Conservation (phyloP, 202 grass and related monocot species). For the Sporobolus alterniflorus region DNA sequence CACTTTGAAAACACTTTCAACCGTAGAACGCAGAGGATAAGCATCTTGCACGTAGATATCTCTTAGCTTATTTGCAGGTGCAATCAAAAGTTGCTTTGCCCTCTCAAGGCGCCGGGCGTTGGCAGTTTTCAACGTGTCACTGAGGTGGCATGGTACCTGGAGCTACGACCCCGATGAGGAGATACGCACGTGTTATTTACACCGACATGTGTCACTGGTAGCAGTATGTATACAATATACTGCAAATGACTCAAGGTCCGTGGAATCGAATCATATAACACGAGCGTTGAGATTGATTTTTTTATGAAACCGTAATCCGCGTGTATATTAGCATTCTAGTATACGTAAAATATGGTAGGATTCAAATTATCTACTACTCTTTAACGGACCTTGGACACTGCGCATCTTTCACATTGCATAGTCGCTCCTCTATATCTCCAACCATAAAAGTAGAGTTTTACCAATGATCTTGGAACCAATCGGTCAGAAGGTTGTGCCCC, state of each 20-base stretch:
- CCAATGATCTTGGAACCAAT: too few relatives aligned
- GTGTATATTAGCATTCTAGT: too few relatives aligned
- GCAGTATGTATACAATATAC: neutral
- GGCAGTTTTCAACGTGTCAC: constrained; percentile 26
- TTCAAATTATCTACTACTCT: too few relatives aligned
- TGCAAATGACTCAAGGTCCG: too few relatives aligned
- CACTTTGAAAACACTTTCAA: constrained; percentile 16
- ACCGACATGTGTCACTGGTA: neutral
- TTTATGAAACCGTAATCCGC: neutral
- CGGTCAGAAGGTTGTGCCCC: too few relatives aligned
- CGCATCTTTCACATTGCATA: too few relatives aligned
- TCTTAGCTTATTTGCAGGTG: constrained; percentile 23
- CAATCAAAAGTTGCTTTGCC: neutral
- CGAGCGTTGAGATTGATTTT: too few relatives aligned
- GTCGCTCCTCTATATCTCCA: too few relatives aligned
- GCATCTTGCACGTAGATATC: constrained; percentile 18
- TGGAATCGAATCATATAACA: too few relatives aligned
- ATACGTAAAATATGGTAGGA: too few relatives aligned
- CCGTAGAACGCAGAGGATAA: constrained; percentile 9
- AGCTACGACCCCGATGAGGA: neutral
- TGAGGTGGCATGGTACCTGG: neutral
- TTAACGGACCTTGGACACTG: too few relatives aligned
- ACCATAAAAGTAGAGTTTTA: too few relatives aligned
- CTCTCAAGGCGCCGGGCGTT: neutral
- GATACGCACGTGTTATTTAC: neutral